A percentile compares a stretch with the other conserved stretches of the same genome.
Conservation (phyloP, 495 filamentous ascomycete genomes). For the Usnea hakonensis region DNA sequence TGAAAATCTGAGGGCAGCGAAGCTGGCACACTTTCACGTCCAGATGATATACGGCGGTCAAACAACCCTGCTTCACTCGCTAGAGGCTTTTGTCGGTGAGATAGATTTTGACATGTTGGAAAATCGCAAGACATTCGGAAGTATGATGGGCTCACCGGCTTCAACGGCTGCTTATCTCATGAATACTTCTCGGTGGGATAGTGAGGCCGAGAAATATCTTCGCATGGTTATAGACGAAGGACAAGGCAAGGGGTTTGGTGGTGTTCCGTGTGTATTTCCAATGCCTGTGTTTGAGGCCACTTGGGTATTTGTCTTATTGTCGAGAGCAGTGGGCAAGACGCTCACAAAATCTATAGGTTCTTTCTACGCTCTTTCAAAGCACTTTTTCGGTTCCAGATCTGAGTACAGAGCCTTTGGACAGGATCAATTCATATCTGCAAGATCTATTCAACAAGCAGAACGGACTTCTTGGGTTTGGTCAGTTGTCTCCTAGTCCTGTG, state of each 20-base stretch:
- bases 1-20: conserved; percentile 17
- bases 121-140: conserved; percentile 30
- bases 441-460: neutral
- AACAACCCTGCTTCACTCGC: conserved; percentile 35
- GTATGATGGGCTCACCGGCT: conserved; percentile 34
- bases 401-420: neutral
- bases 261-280: conserved; percentile 28
- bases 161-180: conserved; percentile 39
- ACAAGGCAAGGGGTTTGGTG: neutral
- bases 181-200: conserved; percentile 34
- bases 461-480: neutral
- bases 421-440: neutral
- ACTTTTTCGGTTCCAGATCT: neutral
- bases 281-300: conserved; percentile 29
- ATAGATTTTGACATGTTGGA: conserved; percentile 37
- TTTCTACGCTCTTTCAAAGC: neutral
- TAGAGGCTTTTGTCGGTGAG: conserved; percentile 40
- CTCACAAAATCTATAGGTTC: neutral
- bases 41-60: conserved; percentile 24
- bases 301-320: conserved; percentile 18
- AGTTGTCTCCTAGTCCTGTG: neutral
- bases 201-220: conserved; percentile 32
- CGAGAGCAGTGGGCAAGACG: neutral
- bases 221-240: conserved; percentile 12
- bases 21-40: conserved; percentile 25